Evolutionary conservation across 257 asterid genomes (phyloP).

Genomic region (Salvia miltiorrhiza): DNA sequence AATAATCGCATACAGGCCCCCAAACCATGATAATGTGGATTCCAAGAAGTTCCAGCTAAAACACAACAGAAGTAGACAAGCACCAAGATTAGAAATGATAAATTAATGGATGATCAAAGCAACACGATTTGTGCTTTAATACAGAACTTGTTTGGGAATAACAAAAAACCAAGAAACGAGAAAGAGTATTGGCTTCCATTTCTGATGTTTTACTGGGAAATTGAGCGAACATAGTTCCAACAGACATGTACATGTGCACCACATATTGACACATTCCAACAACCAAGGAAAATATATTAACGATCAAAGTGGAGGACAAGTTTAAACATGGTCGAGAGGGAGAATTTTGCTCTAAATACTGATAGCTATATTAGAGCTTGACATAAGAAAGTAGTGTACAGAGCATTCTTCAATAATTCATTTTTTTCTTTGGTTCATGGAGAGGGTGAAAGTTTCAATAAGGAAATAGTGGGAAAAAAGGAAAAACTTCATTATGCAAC

Average conservation of each 20-base stretch:
- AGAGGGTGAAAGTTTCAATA: not conserved
- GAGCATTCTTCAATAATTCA: not conserved
- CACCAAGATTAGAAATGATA: not conserved
- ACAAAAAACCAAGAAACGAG: not conserved
- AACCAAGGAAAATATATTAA: not conserved
- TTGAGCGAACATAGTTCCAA: not conserved
- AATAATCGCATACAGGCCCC: not conserved
- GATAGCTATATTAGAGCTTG: not conserved
- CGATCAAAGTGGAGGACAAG: not conserved
- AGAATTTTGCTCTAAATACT: not conserved
- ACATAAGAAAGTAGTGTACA: not conserved
- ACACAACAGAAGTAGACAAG: not conserved
- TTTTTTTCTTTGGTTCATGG: not conserved
- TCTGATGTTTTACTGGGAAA: not conserved
- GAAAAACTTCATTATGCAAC: conserved; percentile 2
- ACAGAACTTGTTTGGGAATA: not conserved
- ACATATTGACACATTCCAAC: not conserved
- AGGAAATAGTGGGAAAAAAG: not conserved
- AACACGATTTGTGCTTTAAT: not conserved
- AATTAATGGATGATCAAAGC: not conserved
- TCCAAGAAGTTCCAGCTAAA: not conserved
- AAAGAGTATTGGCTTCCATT: not conserved
- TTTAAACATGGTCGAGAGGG: not conserved
- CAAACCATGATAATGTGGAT: not conserved
- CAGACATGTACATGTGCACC: not conserved